These are phyloP conservation scores for Arabis hirsuta DNA, from an alignment of 345 rosid species.

Conservation along the genomic window DNA sequence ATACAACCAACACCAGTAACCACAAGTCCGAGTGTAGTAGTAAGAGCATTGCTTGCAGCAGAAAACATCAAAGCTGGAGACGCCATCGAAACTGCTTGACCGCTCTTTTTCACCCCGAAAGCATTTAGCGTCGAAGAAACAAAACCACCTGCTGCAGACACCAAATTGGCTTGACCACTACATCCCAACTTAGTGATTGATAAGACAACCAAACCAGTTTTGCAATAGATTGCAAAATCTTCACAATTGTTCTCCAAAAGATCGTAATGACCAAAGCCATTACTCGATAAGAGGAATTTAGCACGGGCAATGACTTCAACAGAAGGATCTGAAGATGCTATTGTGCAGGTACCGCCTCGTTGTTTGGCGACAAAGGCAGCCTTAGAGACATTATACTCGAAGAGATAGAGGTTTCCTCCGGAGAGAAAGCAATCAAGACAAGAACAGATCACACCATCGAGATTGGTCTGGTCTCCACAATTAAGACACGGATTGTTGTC, in stretches of 20 bases:
- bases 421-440: slow-evolving; percentile 76
- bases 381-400: slow-evolving; percentile 57
- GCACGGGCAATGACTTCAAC: slow-evolving; percentile 66
- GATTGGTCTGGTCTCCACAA: slow-evolving; percentile 58
- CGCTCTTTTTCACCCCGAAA: slow-evolving; percentile 24
- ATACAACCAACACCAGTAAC: slow-evolving; percentile 65
- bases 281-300: slow-evolving; percentile 52
- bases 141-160: slow-evolving; percentile 54
- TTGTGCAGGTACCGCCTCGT: slow-evolving; percentile 84
- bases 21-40: slow-evolving; percentile 56
- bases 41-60: slow-evolving; percentile 25
- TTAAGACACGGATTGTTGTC: slow-evolving; percentile 55
- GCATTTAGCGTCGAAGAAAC: slow-evolving; percentile 27
- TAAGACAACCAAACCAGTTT: slow-evolving; percentile 66
- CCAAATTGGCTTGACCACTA: slow-evolving; percentile 66
- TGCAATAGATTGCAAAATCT: slow-evolving; percentile 85
- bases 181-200: slow-evolving; percentile 57
- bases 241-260: slow-evolving; percentile 77
- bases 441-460: slow-evolving; percentile 63
- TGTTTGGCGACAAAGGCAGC: slow-evolving; percentile 62
- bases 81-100: slow-evolving; percentile 34
- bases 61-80: slow-evolving; percentile 14
- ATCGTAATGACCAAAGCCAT: slow-evolving; percentile 74
- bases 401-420: slow-evolving; percentile 65
- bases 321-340: slow-evolving; percentile 62